phyloP scores from a whole-genome alignment of 2,329 filamentous ascomycete genomes.

The Pseudogymnoascus sp. region DNA sequence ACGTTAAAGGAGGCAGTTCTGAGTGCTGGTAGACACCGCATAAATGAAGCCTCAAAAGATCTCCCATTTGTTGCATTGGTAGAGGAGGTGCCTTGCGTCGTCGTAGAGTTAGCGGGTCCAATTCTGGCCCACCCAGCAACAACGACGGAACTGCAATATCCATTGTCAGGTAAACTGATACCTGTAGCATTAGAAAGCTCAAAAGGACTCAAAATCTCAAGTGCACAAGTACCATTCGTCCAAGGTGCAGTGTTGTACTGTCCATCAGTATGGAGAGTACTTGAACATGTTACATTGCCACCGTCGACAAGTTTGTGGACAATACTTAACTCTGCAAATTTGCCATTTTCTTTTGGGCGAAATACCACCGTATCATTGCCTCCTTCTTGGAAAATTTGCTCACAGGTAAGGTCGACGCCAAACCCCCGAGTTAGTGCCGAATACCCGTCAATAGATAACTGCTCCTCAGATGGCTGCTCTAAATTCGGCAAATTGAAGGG shows the following conservation, averaged over 20 bases:
- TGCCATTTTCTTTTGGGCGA: slow-evolving; percentile 4
- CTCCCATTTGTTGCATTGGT: not conserved
- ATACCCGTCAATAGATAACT: slow-evolving; percentile 15
- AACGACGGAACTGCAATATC: slow-evolving; percentile 14
- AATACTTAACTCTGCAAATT: not conserved
- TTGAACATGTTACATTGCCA: not conserved
- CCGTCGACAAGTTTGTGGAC: not conserved
- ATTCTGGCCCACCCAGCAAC: slow-evolving; percentile 18
- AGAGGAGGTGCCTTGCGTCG: not conserved
- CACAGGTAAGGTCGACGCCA: slow-evolving; percentile 31
- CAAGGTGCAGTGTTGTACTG: not conserved
- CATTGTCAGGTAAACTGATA: slow-evolving; percentile 2
- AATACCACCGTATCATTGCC: not conserved
- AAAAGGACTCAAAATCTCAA: not conserved
- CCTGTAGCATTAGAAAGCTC: not conserved
- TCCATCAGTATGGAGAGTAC: not conserved
- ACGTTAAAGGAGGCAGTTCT: slow-evolving; percentile 29
- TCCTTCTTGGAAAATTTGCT: slow-evolving; percentile 17
- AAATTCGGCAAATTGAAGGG: slow-evolving; percentile 29
- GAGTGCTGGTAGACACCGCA: slow-evolving; percentile 32
- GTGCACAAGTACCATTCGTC: not conserved
- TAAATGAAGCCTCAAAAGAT: not conserved
- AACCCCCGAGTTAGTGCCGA: slow-evolving; percentile 29
- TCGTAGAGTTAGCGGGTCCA: not conserved
- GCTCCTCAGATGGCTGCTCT: not conserved